phyloP scores from a whole-genome alignment of 495 filamentous ascomycete genomes.

The Penicillium nucicola region DNA sequence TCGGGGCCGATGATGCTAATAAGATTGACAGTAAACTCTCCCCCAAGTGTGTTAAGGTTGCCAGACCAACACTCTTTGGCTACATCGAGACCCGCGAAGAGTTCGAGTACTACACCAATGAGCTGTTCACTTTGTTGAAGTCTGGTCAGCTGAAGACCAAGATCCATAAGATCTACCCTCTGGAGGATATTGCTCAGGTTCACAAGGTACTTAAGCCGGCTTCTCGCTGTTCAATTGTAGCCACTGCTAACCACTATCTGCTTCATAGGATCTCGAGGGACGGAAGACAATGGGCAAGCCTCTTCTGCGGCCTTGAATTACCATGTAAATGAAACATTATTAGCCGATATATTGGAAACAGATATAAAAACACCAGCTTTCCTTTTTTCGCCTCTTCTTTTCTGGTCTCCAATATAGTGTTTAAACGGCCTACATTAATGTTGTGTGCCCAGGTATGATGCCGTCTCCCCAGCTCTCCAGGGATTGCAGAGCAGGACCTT shows the following conservation, averaged over 20 bases:
- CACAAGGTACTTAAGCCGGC: constrained; percentile 50
- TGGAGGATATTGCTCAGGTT: constrained; percentile 70
- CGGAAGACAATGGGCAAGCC: constrained; percentile 81
- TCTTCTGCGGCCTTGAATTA: constrained; percentile 34
- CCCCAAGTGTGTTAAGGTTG: constrained; percentile 76
- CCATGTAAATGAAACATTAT: not conserved
- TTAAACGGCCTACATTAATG: too few relatives aligned
- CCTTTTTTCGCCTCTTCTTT: too few relatives aligned
- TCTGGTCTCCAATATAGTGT: too few relatives aligned
- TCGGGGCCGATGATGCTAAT: not conserved
- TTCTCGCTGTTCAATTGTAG: not conserved
- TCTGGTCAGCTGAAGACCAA: constrained; percentile 66
- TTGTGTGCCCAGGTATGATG: too few relatives aligned
- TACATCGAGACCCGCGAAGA: constrained; percentile 80
- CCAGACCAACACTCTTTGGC: constrained; percentile 68
- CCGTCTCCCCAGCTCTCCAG: too few relatives aligned
- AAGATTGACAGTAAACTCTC: constrained; percentile 43
- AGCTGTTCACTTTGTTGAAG: constrained; percentile 70
- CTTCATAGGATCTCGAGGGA: constrained; percentile 67
- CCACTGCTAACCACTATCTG: not conserved
- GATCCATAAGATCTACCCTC: constrained; percentile 79
- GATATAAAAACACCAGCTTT: too few relatives aligned
- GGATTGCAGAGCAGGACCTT: too few relatives aligned
- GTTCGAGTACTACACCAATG: constrained; percentile 63
- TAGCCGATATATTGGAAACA: too few relatives aligned